These are phyloP conservation scores for Mortierella hygrophila DNA, from an alignment of 192 early-diverging fungal species.

Conservation along the genomic window DNA sequence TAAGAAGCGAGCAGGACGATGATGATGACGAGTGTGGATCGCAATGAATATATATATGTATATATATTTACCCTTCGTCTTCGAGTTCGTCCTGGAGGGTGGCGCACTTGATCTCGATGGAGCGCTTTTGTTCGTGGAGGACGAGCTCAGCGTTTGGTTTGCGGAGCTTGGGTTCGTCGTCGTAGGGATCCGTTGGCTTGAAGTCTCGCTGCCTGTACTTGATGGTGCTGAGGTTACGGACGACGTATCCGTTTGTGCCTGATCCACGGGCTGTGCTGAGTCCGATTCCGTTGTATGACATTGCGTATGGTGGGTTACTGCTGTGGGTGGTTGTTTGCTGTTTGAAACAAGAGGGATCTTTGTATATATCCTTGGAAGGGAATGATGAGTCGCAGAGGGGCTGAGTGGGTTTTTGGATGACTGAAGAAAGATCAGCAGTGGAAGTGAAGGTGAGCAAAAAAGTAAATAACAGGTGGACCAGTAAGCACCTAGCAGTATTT, in stretches of 20 bases:
- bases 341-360: neutral
- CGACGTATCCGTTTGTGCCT: conserved; percentile 97
- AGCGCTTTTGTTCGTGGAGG: conserved; percentile 87
- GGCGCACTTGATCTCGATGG: conserved; percentile 90
- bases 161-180: conserved; percentile 55
- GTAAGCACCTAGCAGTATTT: neutral
- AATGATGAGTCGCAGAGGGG: neutral
- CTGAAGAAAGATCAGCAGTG: neutral
- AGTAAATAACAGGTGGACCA: neutral
- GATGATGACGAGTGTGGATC: neutral
- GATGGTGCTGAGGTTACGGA: conserved; percentile 87
- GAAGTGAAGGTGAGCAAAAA: neutral
- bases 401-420: neutral
- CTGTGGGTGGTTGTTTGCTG: neutral
- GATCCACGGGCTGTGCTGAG: conserved; percentile 83
- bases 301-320: neutral
- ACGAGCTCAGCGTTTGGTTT: conserved; percentile 85
- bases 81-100: conserved; percentile 85
- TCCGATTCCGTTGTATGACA: conserved; percentile 84
- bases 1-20: neutral
- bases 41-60: neutral
- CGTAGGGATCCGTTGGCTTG: conserved; percentile 50
- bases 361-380: neutral
- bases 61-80: conserved; percentile 65
- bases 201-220: conserved; percentile 60